Evolutionary conservation across 495 filamentous ascomycete genomes (phyloP).

Genomic region (Pseudomonodictys pantanalensis): DNA sequence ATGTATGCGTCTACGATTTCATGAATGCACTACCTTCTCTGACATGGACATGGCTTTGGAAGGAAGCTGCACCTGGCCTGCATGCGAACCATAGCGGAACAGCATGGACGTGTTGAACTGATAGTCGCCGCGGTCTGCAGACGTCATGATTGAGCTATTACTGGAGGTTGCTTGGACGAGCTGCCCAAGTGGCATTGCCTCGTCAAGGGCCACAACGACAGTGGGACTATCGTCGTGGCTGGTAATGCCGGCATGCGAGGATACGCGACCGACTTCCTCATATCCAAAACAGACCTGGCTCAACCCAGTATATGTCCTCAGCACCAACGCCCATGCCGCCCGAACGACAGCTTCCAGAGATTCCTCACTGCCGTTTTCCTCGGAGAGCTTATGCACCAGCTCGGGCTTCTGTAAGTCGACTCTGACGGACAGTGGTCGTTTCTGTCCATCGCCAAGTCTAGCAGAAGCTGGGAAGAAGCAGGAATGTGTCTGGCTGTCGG

Average conservation of each 20-base stretch:
- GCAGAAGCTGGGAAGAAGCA: conserved; percentile 19
- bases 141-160: not conserved
- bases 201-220: not conserved
- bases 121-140: not conserved
- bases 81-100: conserved; percentile 7
- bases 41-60: conserved; percentile 9
- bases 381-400: conserved; percentile 4
- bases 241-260: conserved; percentile 35
- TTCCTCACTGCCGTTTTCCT: conserved; percentile 40
- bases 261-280: conserved; percentile 50
- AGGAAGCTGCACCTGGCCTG: not conserved
- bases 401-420: conserved; percentile 15
- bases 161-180: not conserved
- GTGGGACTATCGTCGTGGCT: not conserved
- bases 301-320: conserved; percentile 50
- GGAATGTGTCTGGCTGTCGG: not conserved
- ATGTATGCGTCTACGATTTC: not conserved
- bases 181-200: conserved; percentile 4
- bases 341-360: conserved; percentile 53
- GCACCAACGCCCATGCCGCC: conserved; percentile 52
- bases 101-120: conserved; percentile 20
- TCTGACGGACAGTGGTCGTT: conserved; percentile 15
- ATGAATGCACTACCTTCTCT: conserved; percentile 10
- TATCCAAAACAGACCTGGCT: conserved; percentile 56
- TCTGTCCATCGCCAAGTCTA: not conserved